Evolutionary conservation across 2,329 filamentous ascomycete species (phyloP).

Genomic region (Trichoderma aggressivum): DNA sequence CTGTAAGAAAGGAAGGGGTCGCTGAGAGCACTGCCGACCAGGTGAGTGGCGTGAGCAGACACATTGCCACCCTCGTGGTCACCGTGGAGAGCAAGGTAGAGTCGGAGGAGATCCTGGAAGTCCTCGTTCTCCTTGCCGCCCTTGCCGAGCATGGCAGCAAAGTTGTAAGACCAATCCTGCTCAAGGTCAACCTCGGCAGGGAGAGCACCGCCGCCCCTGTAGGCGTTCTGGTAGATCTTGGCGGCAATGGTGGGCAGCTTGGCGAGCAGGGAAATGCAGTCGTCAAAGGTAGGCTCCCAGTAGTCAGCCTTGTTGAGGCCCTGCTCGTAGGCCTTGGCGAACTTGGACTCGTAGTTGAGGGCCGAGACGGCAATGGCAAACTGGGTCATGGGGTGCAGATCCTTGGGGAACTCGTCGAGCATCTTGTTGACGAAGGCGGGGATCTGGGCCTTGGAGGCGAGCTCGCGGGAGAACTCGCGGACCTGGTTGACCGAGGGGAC

Average conservation of each 20-base stretch:
- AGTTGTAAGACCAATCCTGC: constrained; percentile 99
- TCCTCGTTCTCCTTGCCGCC: constrained; percentile 81
- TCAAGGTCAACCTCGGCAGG: constrained; percentile 72
- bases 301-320: constrained; percentile 94
- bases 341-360: constrained; percentile 91
- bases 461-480: constrained; percentile 75
- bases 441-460: constrained; percentile 80
- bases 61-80: constrained; percentile 99
- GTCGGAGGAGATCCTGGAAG: constrained; percentile 89
- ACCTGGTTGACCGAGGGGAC: constrained; percentile 82
- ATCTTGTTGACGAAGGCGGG: constrained; percentile 82
- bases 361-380: constrained; percentile 92
- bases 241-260: constrained; percentile 96
- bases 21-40: constrained; percentile 90
- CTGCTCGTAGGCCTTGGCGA: constrained; percentile 87
- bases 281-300: constrained; percentile 98
- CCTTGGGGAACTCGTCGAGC: constrained; percentile 82
- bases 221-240: constrained; percentile 93
- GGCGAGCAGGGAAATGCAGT: constrained; percentile 86
- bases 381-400: constrained; percentile 97
- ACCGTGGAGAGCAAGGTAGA: constrained; percentile 94
- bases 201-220: constrained; percentile 70
- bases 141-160: constrained; percentile 92
- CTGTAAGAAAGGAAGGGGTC: constrained; percentile 96
- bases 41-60: constrained; percentile 89